These are phyloP conservation scores for Odontarrhena argentea DNA, from an alignment of 345 rosid species.

Conservation along the genomic window DNA sequence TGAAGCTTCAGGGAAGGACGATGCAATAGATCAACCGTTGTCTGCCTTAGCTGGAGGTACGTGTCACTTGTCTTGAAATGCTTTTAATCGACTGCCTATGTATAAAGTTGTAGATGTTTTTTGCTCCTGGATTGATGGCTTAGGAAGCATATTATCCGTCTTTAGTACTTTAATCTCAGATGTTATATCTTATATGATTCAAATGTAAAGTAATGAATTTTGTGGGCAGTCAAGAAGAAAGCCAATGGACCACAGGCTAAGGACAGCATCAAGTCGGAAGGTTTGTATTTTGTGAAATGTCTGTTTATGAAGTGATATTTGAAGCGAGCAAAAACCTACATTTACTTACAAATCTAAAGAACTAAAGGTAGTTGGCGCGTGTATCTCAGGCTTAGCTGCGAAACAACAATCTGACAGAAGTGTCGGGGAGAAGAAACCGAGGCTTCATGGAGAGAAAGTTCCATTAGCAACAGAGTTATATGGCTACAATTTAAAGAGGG, in stretches of 20 bases:
- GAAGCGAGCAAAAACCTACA: constrained; percentile 4
- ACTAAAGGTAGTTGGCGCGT: constrained; percentile 22
- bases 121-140: not conserved
- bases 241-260: constrained; percentile 51
- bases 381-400: constrained; percentile 40
- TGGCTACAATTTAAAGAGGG: constrained; percentile 89
- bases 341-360: constrained; percentile 15
- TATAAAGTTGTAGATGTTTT: constrained; percentile 14
- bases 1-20: constrained; percentile 56
- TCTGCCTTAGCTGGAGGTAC: constrained; percentile 56
- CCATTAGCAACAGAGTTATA: constrained; percentile 74
- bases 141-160: not conserved
- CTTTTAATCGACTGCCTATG: constrained; percentile 6
- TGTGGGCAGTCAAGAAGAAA: constrained; percentile 52
- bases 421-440: constrained; percentile 83
- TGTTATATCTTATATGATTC: constrained; percentile 38
- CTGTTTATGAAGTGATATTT: constrained; percentile 5
- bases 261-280: constrained; percentile 68
- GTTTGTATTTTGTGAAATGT: constrained; percentile 42
- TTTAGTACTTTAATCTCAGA: constrained; percentile 27
- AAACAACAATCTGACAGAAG: constrained; percentile 80
- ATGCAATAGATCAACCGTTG: constrained; percentile 49
- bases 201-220: constrained; percentile 39
- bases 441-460: constrained; percentile 67
- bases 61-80: constrained; percentile 21